Conservation (phyloP, 306 rosid genomes). For the Pterocarpus macrocarpus region DNA sequence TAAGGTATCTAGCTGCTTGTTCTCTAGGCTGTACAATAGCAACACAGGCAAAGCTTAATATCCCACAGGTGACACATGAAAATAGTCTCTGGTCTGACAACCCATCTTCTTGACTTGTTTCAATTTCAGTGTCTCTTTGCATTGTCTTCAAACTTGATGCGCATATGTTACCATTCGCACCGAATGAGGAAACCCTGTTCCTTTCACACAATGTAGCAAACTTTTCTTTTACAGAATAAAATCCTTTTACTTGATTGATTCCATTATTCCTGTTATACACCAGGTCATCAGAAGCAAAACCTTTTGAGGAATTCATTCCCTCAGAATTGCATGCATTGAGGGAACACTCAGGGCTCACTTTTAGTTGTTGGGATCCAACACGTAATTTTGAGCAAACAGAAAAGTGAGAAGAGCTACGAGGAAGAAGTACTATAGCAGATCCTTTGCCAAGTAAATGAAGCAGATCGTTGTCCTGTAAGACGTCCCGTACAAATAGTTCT, state of each 20-base stretch:
- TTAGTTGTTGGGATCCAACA: constrained; percentile 66
- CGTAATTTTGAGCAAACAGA: constrained; percentile 87
- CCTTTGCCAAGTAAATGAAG: constrained; percentile 84
- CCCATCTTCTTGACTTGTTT: constrained; percentile 62
- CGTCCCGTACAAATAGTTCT: constrained; percentile 83
- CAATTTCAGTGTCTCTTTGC: constrained; percentile 53
- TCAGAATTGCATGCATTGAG: constrained; percentile 60
- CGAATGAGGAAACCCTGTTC: constrained; percentile 56
- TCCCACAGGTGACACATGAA: constrained; percentile 97
- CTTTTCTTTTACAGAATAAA: constrained; percentile 65
- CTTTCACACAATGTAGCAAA: constrained; percentile 61
- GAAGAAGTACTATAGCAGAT: constrained; percentile 85
- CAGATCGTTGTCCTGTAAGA: constrained; percentile 76
- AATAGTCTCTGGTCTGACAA: constrained; percentile 89
- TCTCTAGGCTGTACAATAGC: constrained; percentile 94
- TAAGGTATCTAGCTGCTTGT: constrained; percentile 84
- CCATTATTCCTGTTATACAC: constrained; percentile 62
- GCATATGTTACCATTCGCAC: constrained; percentile 50
- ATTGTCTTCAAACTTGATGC: constrained; percentile 60
- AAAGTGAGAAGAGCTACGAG: constrained; percentile 79
- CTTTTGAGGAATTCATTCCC: constrained; percentile 64
- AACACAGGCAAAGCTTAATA: constrained; percentile 91
- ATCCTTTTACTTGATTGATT: constrained; percentile 60
- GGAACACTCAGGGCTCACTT: constrained; percentile 61
- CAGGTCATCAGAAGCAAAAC: constrained; percentile 77